These are phyloP conservation scores for Penicillium riverlandense DNA, from an alignment of 495 filamentous ascomycete species.

Conservation along the genomic window DNA sequence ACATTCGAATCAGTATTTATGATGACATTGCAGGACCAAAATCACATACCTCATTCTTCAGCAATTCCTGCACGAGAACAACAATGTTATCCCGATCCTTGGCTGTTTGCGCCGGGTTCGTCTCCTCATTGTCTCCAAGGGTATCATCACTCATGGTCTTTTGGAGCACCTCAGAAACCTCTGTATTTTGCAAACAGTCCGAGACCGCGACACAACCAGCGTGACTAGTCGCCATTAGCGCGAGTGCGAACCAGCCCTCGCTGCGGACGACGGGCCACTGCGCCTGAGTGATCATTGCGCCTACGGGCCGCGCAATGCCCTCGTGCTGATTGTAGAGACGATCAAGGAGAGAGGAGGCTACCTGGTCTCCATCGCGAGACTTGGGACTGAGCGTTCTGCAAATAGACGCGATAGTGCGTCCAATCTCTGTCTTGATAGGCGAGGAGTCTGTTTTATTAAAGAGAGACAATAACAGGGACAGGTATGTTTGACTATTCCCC, in stretches of 20 bases:
- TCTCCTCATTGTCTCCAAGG: slow-evolving; percentile 10
- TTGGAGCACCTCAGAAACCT: slow-evolving; percentile 40
- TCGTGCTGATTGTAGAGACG: slow-evolving; percentile 46
- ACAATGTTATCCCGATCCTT: slow-evolving; percentile 59
- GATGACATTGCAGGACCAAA: background rate
- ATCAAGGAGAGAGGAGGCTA: slow-evolving; percentile 23
- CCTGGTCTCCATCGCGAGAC: slow-evolving; percentile 19
- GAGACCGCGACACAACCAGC: slow-evolving; percentile 46
- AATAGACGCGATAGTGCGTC: slow-evolving; percentile 56
- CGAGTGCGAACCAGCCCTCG: slow-evolving; percentile 69
- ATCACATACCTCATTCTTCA: slow-evolving; percentile 42
- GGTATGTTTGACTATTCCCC: slow-evolving; percentile 36
- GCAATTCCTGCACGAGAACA: slow-evolving; percentile 52
- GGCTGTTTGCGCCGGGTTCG: slow-evolving; percentile 20
- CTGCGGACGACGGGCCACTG: slow-evolving; percentile 64
- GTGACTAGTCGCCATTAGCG: slow-evolving; percentile 52
- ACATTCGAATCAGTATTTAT: too few species aligned
- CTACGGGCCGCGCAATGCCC: slow-evolving; percentile 46
- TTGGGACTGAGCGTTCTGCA: slow-evolving; percentile 50
- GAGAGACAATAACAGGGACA: slow-evolving; percentile 54
- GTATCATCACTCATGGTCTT: slow-evolving; percentile 37
- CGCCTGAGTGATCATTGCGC: slow-evolving; percentile 56
- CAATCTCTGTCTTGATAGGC: slow-evolving; percentile 68
- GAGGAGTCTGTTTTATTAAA: slow-evolving; percentile 50
- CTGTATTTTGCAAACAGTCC: slow-evolving; percentile 40